Base-by-base conservation (phyloP, 179 eudicot species). In the Sideroxylon spinosum region DNA sequence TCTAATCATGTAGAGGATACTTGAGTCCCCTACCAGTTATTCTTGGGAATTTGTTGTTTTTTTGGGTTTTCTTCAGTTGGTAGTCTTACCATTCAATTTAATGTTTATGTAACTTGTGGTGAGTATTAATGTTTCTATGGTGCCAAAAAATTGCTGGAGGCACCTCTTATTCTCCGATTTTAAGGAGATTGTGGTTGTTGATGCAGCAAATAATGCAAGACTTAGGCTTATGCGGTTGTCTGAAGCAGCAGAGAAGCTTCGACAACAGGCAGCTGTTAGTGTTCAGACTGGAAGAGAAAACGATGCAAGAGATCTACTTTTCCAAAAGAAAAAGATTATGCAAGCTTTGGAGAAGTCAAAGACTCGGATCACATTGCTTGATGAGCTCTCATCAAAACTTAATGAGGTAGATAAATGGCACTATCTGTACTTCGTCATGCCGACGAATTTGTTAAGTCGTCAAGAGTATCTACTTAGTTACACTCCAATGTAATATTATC, bases 291-390 rank as follows among this genome's bases (percentile, higher is more conserved):
- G 97, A 70, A 88, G 82, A 75, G 98, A 92, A 76, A 80, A 86
- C 82, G 87, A 88, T 71, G 98, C 98, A 32, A 86, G 97, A 73
- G 95, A 94, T 50, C 86, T 94, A 70, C 92, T 94, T 70, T 78
- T 86, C 32, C 95, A 92, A 76, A 94, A 94, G 85, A 94, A 88
- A 86, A 90, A 92, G 86, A 80, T 91, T 74, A 86, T 91, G 92
- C 82, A 80, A 76, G 94, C 95, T 68, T 78, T 94, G 81, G 92
- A 94, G 82, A 92, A 89, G 76, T 88, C 94, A 60, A 94, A 91
- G 84, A 82, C 82, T 75, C 95, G 98, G 6, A 86, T 90, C 22
- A 84, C 87, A 76, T 76, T 92, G 84, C 91, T 94, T 63, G 95
- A 94, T 52, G 88, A 92, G 78, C 92, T 94, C 81, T 87, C 92